A percentile compares a stretch with the other conserved stretches of the same genome.
Evolutionary conservation across 441 rosid species (phyloP).

Genomic region (Mallotus repandus): DNA sequence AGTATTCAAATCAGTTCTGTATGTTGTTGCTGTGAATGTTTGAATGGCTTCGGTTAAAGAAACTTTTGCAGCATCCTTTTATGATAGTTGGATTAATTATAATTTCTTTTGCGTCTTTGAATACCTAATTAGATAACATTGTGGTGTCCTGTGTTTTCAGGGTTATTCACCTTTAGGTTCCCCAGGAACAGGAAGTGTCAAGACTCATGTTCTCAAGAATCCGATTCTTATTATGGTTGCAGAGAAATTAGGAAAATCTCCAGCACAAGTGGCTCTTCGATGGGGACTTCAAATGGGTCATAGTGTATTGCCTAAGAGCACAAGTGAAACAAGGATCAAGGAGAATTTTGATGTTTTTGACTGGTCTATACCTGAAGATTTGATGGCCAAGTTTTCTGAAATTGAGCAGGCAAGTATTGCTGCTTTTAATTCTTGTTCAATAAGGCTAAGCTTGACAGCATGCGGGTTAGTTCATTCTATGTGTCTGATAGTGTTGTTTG

Average conservation of each 20-base stretch:
- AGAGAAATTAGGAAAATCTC: slow-evolving; percentile 42
- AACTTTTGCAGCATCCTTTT: neutral
- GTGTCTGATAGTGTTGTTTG: too few species aligned
- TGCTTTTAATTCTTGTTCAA: neutral
- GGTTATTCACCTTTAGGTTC: slow-evolving; percentile 57
- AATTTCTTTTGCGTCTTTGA: neutral
- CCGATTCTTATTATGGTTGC: slow-evolving; percentile 31
- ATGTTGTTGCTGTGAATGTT: too few species aligned
- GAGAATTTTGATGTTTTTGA: slow-evolving; percentile 48
- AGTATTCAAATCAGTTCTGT: slow-evolving; percentile 14
- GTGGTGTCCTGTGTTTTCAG: slow-evolving; percentile 15
- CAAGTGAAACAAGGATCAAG: slow-evolving; percentile 43
- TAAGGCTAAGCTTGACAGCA: too few species aligned
- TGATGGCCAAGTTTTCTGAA: slow-evolving; percentile 43
- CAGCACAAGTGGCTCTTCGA: slow-evolving; percentile 50
- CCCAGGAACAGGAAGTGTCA: slow-evolving; percentile 28
- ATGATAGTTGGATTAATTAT: neutral
- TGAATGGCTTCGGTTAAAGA: neutral
- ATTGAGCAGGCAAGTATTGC: slow-evolving; percentile 43
- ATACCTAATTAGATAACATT: neutral
- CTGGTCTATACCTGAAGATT: slow-evolving; percentile 49
- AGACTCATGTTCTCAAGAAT: slow-evolving; percentile 42
- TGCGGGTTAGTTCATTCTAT: too few species aligned
- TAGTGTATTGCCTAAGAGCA: slow-evolving; percentile 55
- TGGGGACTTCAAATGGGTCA: slow-evolving; percentile 61